Conservation (phyloP, 2,329 filamentous ascomycete genomes). For the Aspergillus brasiliensis region DNA sequence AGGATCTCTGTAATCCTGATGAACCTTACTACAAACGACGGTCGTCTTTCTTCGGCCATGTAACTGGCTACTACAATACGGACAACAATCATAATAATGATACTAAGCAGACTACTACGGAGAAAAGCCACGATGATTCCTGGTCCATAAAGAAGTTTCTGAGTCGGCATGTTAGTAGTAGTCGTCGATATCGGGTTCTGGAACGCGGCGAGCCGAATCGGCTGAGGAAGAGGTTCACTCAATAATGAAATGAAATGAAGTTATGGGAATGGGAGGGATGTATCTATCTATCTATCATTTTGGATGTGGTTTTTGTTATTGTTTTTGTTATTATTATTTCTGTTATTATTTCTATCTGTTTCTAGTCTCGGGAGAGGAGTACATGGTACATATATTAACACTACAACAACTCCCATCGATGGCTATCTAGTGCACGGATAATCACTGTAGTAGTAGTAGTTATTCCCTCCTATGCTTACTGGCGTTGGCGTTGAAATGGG, state of each 20-base stretch:
- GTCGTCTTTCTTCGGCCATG: background rate
- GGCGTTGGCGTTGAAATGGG: background rate
- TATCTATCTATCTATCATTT: background rate
- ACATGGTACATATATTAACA: background rate
- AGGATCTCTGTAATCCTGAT: background rate
- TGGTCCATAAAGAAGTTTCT: constrained; percentile 34
- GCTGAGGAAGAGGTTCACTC: constrained; percentile 29
- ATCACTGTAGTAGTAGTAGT: too few species aligned
- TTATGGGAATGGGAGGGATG: background rate
- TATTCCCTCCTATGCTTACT: background rate
- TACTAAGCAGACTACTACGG: background rate
- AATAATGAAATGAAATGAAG: constrained; percentile 2
- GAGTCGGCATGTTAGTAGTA: constrained; percentile 28
- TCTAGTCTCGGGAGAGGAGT: background rate
- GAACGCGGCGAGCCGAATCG: constrained; percentile 36
- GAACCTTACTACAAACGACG: background rate
- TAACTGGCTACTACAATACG: background rate
- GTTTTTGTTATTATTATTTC: background rate
- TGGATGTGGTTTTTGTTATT: background rate
- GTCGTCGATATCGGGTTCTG: constrained; percentile 31
- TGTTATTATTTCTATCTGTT: too few species aligned
- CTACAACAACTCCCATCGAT: background rate
- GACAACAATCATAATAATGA: background rate
- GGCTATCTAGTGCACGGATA: background rate
- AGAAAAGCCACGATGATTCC: constrained; percentile 18